A percentile compares a stretch with the other conserved stretches of the same genome.
Evolutionary conservation across 495 filamentous ascomycete genomes (phyloP).

Genomic region (Trichocladium uniseriatum): DNA sequence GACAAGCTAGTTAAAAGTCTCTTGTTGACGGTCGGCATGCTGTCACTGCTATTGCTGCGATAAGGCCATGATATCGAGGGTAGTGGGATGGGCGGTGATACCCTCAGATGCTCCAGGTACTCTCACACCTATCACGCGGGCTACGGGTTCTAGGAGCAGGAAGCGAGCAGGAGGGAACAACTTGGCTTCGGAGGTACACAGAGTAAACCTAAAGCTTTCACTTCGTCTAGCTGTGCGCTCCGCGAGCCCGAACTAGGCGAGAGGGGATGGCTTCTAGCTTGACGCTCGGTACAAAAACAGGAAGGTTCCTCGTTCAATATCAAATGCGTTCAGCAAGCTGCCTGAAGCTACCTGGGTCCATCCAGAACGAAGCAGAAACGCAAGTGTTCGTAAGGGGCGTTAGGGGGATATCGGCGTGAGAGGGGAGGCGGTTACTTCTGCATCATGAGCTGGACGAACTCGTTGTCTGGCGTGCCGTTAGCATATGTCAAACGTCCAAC

Average conservation of each 20-base stretch:
- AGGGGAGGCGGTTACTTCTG: slow-evolving; percentile 64
- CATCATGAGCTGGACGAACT: slow-evolving; percentile 99
- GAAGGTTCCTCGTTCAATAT: slow-evolving; percentile 12
- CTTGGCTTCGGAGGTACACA: not conserved
- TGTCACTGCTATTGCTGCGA: not conserved
- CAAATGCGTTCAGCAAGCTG: slow-evolving; percentile 10
- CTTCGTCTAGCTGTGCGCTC: not conserved
- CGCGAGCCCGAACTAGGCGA: not conserved
- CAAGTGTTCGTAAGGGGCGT: slow-evolving; percentile 8
- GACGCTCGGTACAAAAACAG: slow-evolving; percentile 6
- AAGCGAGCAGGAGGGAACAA: not conserved
- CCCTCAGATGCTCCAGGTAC: too few species aligned
- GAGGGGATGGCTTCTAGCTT: slow-evolving; percentile 5
- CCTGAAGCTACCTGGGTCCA: slow-evolving; percentile 12
- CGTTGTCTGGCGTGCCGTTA: slow-evolving; percentile 73
- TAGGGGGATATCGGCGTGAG: not conserved
- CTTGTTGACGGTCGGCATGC: too few species aligned
- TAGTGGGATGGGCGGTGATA: not conserved
- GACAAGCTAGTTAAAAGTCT: not conserved
- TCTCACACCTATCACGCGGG: not conserved
- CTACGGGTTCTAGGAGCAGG: not conserved
- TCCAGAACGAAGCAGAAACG: slow-evolving; percentile 19
- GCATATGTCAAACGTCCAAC: slow-evolving; percentile 5
- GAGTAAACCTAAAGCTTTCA: not conserved
- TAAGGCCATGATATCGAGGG: not conserved